These are phyloP conservation scores for Claviceps capensis DNA, from an alignment of 2,329 filamentous ascomycete genomes.

Conservation along the genomic window DNA sequence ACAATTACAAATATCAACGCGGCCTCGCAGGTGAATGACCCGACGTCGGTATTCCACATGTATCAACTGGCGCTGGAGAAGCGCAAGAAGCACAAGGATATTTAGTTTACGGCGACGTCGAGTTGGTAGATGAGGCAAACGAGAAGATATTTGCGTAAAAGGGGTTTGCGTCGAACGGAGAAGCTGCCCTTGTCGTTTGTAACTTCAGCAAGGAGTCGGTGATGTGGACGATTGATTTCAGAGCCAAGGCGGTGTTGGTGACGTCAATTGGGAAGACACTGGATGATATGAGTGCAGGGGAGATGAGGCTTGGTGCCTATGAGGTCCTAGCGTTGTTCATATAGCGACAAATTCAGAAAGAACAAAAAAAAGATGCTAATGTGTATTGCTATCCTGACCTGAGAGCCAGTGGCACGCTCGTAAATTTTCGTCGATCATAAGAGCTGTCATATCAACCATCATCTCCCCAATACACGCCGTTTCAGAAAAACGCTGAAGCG, in stretches of 20 bases:
- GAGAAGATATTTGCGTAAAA: slow-evolving; percentile 25
- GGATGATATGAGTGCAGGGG: slow-evolving; percentile 13
- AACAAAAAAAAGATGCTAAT: background rate
- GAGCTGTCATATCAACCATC: background rate
- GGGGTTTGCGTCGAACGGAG: slow-evolving; percentile 18
- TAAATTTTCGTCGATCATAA: background rate
- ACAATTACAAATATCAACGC: slow-evolving; percentile 53
- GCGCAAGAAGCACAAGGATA: slow-evolving; percentile 45
- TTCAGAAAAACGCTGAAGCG: background rate
- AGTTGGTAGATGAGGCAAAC: slow-evolving; percentile 23
- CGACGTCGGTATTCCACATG: slow-evolving; percentile 41
- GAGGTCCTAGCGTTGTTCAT: slow-evolving; percentile 22
- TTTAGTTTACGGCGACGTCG: slow-evolving; percentile 53
- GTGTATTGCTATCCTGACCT: background rate
- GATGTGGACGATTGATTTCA: slow-evolving; percentile 16
- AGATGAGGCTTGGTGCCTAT: slow-evolving; percentile 21
- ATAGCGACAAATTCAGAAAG: slow-evolving; percentile 5
- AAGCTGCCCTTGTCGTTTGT: slow-evolving; percentile 22
- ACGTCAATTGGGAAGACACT: slow-evolving; percentile 18
- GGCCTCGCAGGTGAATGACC: slow-evolving; percentile 33
- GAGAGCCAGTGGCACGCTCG: background rate
- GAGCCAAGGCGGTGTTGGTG: slow-evolving; percentile 20
- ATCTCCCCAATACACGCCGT: background rate
- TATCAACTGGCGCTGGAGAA: slow-evolving; percentile 46
- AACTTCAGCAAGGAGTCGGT: slow-evolving; percentile 24